Conservation (phyloP, 1,284 basidiomycete genomes). For the Malassezia furfur region DNA sequence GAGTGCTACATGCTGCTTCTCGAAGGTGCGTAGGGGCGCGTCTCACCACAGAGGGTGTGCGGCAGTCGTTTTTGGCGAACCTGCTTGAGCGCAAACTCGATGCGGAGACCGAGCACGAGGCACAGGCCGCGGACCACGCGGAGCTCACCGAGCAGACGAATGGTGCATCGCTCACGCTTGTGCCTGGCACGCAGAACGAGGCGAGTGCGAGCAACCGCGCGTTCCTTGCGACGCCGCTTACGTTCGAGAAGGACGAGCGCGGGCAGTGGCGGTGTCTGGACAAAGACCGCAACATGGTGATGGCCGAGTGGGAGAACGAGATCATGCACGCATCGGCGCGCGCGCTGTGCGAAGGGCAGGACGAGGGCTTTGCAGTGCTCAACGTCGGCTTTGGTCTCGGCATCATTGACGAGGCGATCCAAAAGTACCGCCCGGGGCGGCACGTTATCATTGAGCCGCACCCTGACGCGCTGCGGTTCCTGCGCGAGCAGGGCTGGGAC, state of each 20-base stretch:
- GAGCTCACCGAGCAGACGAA: not conserved
- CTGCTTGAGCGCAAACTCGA: conserved; percentile 27
- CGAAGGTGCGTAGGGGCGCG: conserved; percentile 10
- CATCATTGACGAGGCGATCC: conserved; percentile 78
- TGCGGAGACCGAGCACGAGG: conserved; percentile 1
- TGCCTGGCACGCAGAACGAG: conserved; percentile 20
- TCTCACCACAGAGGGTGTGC: conserved; percentile 45
- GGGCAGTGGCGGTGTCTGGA: conserved; percentile 75
- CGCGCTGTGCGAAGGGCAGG: conserved; percentile 31
- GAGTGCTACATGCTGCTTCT: conserved; percentile 29
- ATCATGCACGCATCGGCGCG: conserved; percentile 37
- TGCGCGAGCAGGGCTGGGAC: conserved; percentile 53
- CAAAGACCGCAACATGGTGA: conserved; percentile 57
- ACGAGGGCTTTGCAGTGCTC: conserved; percentile 59
- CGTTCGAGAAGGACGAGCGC: conserved; percentile 56
- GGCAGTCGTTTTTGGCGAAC: conserved; percentile 31
- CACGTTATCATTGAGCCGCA: conserved; percentile 96
- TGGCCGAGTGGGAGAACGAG: conserved; percentile 55
- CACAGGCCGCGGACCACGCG: conserved; percentile 2
- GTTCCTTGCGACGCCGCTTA: conserved; percentile 65
- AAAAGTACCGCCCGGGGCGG: conserved; percentile 58
- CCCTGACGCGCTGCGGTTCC: conserved; percentile 72
- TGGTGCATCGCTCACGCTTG: conserved; percentile 50
- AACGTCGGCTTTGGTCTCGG: conserved; percentile 93
- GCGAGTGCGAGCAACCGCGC: conserved; percentile 56